Evolutionary conservation across 495 filamentous ascomycete genomes (phyloP), one percentile per base, ranked within the genome.

Genomic region (Talaromyces borbonicus): DNA sequence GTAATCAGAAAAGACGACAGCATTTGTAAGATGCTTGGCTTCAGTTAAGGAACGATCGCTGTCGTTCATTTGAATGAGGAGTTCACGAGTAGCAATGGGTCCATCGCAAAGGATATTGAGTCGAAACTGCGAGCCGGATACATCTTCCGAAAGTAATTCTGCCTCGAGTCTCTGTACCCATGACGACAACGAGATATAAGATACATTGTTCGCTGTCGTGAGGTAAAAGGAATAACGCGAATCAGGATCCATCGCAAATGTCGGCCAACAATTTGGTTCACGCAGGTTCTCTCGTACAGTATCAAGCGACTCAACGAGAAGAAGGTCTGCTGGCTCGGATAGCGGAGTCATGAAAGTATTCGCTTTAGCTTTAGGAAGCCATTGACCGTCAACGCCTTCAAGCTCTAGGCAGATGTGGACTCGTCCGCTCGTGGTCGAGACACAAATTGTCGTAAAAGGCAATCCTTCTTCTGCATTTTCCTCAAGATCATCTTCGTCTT

Each of bases 181-280:
- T 1, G 84, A 73, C 5, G 73, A 62, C 44, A 93, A 63, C 1
- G 81, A 86, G 40, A 95, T 67, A 54, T 71, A 83, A 4, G 68
- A 80, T 22, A 94, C 77, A 38, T 83, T 85, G 8, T 70, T 77
- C 14, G 74, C 62, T 45, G 83, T 79, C 0, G 87, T 93, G 46
- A 90, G 74, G 53, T 82, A 92, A 58, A 92, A 83, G 2, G 77
- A 75, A 56, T 92, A 88, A 27, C 79, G 77, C 2, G 85, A 87
- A 29, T 76, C 72, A 24, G 78, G 64, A 57, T 93, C 87, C 27
- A 69, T 58, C 35, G 79, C 87, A 58, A 94, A 89, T 24, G 79
- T 74, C 19, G 85, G 83, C 81, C 82, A 87, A 49, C 54, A 51
- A 47, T 72, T 65, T 26, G 69, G 58, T 23, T 74, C 65, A 38